Base-by-base conservation (phyloP, 345 rosid genomes). In the Noccaea bulbosa region DNA sequence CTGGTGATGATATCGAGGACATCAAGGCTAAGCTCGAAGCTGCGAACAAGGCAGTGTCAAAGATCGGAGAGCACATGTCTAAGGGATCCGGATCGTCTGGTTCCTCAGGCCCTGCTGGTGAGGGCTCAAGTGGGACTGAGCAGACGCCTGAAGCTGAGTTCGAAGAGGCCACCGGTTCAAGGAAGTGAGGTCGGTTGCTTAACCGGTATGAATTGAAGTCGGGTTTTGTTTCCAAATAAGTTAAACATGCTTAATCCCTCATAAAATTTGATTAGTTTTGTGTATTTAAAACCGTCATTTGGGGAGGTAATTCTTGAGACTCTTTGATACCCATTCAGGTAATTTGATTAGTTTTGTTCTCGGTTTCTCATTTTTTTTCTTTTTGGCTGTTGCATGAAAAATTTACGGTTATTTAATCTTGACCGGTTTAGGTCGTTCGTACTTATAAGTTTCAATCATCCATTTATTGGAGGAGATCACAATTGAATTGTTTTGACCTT, bases 81-180 rank as follows among this genome's bases (percentile, higher is more conserved):
- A 81, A 73, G 55, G 82, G 81, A 54, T 81, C 80, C 0, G 70
- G 76, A 16, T 44, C 58, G 1, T 58, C 70, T 14, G 62, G 70
- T 44, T 68, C 79, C 3, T 63, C 81, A 14, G 85, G 71, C 11
- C 69, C 77, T 8, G 35, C 77, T 15, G 71, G 66, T 48, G 67
- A 72, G 10, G 73, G 74, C 0, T 35, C 81, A 56, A 83, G 80
- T 30, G 75, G 75, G 0, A 75, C 68, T 22, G 85, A 85, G 33
- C 82, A 70, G 79, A 56, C 87, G 3, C 83, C 85, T 14, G 89
- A 85, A 65, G 84, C 89, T 27, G 87, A 83, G 50, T 85, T 79
- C 39, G 80, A 85, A 80, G 87, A 83, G 51, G 89, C 74, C 2
- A 78, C 67, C 35, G 78, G 78, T 62, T 68, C 78, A 46, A 75